These are phyloP conservation scores for Fraxinus paxiana DNA, from an alignment of 305 asterid genomes.

Conservation along the genomic window DNA sequence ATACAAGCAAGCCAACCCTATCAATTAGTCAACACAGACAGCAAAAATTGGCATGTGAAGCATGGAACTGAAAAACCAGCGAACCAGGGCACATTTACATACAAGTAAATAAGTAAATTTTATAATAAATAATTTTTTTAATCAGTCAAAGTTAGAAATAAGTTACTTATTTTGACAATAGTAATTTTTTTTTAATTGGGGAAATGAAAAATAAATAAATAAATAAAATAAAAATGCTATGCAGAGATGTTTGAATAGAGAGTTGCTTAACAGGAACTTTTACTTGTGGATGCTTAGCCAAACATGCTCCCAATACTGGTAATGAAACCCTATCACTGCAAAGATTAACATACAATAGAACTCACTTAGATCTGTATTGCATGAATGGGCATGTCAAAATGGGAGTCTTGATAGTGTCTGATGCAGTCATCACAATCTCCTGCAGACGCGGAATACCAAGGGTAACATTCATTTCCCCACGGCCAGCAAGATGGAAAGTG, in stretches of 20 bases:
- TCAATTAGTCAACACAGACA: not conserved
- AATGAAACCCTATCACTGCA: not conserved
- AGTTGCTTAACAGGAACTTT: not conserved
- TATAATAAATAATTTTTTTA: not conserved
- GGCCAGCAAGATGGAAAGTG: conserved; percentile 98
- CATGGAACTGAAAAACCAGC: not conserved
- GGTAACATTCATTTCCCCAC: conserved; percentile 98
- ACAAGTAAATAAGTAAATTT: not conserved
- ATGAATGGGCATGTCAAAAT: conserved; percentile 85
- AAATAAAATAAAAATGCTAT: not conserved
- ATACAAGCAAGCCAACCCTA: not conserved
- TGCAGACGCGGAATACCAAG: conserved; percentile 99
- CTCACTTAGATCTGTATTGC: conserved; percentile 64
- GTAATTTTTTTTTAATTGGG: not conserved
- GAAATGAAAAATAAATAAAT: not conserved
- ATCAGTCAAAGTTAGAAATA: not conserved
- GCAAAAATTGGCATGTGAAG: not conserved
- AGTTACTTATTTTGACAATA: not conserved
- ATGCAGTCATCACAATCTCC: conserved; percentile 91
- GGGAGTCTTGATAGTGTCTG: conserved; percentile 74
- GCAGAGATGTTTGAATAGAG: not conserved
- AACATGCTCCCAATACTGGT: not conserved
- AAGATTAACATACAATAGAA: conserved; percentile 17
- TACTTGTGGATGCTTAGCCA: not conserved
- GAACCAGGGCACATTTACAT: not conserved